A percentile compares a stretch with the other conserved stretches of the same genome.
Conservation (phyloP, 352 stramenopile genomes). For the Phytophthora europaea region DNA sequence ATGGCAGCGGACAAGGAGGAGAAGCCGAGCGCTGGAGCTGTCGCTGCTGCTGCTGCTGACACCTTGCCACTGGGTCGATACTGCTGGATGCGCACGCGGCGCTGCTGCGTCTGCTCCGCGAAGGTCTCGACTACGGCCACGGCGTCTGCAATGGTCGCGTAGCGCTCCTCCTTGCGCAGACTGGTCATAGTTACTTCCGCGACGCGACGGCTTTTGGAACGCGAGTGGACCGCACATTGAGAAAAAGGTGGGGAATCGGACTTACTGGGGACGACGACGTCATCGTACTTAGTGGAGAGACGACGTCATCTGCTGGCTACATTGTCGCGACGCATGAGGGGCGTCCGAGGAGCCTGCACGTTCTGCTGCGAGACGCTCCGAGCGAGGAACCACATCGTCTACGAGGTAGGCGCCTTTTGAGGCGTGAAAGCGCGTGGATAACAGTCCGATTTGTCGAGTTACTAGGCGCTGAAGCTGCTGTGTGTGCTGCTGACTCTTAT, state of each 20-base stretch:
- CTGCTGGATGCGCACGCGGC: slow-evolving; percentile 64
- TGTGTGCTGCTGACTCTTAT: background rate
- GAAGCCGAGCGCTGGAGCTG: slow-evolving; percentile 1
- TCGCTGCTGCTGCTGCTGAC: background rate
- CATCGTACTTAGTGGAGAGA: background rate
- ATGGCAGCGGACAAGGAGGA: background rate
- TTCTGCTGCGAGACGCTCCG: slow-evolving; percentile 73
- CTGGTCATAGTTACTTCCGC: background rate
- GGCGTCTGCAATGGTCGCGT: slow-evolving; percentile 68
- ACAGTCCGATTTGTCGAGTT: background rate
- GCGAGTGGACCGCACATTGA: slow-evolving; percentile 10
- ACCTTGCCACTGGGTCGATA: slow-evolving; percentile 29
- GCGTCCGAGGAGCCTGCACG: slow-evolving; percentile 41
- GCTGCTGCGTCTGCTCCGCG: slow-evolving; percentile 62
- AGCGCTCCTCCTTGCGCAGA: slow-evolving; percentile 74
- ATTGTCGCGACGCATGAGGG: slow-evolving; percentile 35
- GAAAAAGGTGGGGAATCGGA: background rate
- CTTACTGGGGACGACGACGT: background rate
- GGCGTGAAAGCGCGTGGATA: background rate
- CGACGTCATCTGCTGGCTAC: background rate
- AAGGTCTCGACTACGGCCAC: slow-evolving; percentile 72
- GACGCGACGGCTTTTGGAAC: slow-evolving; percentile 51
- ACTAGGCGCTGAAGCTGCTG: background rate
- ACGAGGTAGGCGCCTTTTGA: slow-evolving; percentile 44
- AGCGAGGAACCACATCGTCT: slow-evolving; percentile 61